Percentiles rank a stretch among this genome's conserved stretches.
phyloP scores from a whole-genome alignment of 2,329 filamentous ascomycete genomes.

The Colletotrichum chlorophyti region DNA sequence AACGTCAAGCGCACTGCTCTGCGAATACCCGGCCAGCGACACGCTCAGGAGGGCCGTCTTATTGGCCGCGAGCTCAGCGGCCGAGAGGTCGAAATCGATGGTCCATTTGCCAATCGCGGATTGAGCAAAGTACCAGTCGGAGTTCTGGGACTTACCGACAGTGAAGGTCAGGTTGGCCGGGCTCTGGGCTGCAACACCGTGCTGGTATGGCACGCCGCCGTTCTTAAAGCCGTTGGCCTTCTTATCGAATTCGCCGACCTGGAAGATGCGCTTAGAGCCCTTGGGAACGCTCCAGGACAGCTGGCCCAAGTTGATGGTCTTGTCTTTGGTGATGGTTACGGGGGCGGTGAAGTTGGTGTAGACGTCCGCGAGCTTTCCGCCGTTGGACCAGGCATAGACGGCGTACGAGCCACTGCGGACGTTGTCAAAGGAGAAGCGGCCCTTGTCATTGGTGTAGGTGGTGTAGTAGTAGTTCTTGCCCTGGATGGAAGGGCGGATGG shows the following conservation, averaged over 20 bases:
- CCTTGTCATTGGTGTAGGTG: slow-evolving; percentile 45
- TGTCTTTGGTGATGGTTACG: slow-evolving; percentile 38
- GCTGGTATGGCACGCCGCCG: slow-evolving; percentile 45
- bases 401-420: slow-evolving; percentile 50
- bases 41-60: slow-evolving; percentile 42
- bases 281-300: slow-evolving; percentile 10
- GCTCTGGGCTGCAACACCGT: slow-evolving; percentile 47
- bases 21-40: slow-evolving; percentile 47
- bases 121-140: slow-evolving; percentile 54
- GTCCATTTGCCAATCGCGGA: slow-evolving; percentile 38
- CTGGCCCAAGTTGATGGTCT: slow-evolving; percentile 10
- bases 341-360: slow-evolving; percentile 47
- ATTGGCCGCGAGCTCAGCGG: slow-evolving; percentile 9
- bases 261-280: slow-evolving; percentile 43
- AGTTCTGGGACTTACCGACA: slow-evolving; percentile 39
- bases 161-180: slow-evolving; percentile 51
- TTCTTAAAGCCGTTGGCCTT: slow-evolving; percentile 48
- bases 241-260: slow-evolving; percentile 52
- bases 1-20: slow-evolving; percentile 17
- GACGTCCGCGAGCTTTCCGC: slow-evolving; percentile 46
- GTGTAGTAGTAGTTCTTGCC: slow-evolving; percentile 49
- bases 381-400: slow-evolving; percentile 52
- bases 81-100: slow-evolving; percentile 32
- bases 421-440: slow-evolving; percentile 47
- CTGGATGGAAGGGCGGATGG: slow-evolving; percentile 27